phyloP scores from a whole-genome alignment of 768 basidiomycete genomes.

The Candolleomyces eurysporus region DNA sequence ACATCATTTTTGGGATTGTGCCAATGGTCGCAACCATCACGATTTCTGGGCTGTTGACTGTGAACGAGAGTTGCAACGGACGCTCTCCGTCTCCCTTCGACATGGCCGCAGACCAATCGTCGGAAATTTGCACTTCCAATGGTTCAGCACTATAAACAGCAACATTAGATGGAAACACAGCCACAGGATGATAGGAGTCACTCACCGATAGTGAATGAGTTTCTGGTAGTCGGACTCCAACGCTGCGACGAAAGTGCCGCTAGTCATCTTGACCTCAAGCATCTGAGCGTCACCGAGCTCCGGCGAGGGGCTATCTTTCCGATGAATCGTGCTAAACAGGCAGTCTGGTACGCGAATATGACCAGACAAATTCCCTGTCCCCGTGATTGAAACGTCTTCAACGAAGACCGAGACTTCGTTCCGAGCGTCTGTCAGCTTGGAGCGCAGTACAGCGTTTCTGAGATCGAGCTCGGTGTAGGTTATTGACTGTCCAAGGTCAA shows the following conservation, averaged over 20 bases:
- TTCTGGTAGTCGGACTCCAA: constrained; percentile 78
- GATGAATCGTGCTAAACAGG: constrained; percentile 72
- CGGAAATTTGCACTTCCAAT: constrained; percentile 66
- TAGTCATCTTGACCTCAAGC: constrained; percentile 74
- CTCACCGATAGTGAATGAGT: constrained; percentile 72
- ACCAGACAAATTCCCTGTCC: constrained; percentile 73
- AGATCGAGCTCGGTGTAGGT: constrained; percentile 67
- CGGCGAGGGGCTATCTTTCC: constrained; percentile 32
- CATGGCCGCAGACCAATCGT: constrained; percentile 73
- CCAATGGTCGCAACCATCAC: constrained; percentile 66
- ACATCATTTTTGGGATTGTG: constrained; percentile 74
- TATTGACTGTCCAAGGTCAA: constrained; percentile 87
- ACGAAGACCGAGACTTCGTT: constrained; percentile 69
- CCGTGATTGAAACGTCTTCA: constrained; percentile 61
- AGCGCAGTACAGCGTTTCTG: constrained; percentile 60
- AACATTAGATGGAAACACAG: not conserved
- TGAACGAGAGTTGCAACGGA: constrained; percentile 71
- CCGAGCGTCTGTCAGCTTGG: constrained; percentile 56
- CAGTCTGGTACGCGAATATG: constrained; percentile 63
- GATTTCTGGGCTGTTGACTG: constrained; percentile 67
- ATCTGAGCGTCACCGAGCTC: constrained; percentile 45
- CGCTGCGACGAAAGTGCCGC: constrained; percentile 61
- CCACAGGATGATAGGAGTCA: constrained; percentile 8
- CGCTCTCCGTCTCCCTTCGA: constrained; percentile 36
- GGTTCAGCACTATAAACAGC: constrained; percentile 64